phyloP scores from a whole-genome alignment of 2,329 filamentous ascomycete genomes.

The Hortaea sp. region DNA sequence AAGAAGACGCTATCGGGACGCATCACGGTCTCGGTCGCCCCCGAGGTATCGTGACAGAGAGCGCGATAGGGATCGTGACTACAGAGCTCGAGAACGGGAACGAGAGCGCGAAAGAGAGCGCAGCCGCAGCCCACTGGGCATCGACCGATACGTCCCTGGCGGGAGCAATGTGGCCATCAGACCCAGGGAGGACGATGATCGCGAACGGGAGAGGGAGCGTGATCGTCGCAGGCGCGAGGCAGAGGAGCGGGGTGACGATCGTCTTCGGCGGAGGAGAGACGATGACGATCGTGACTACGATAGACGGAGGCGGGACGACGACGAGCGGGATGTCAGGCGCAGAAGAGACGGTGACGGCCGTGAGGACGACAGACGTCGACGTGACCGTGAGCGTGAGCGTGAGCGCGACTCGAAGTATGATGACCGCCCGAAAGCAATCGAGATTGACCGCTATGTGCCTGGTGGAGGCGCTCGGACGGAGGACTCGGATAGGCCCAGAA shows the following conservation, averaged over 20 bases:
- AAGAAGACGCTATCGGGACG: constrained; percentile 9
- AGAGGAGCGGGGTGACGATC: constrained; percentile 1
- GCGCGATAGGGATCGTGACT: background rate
- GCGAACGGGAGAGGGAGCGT: constrained; percentile 18
- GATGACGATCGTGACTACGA: background rate
- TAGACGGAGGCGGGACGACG: constrained; percentile 1
- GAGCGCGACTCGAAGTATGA: constrained; percentile 10
- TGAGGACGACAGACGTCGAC: background rate
- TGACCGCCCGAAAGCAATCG: constrained; percentile 8
- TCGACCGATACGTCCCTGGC: constrained; percentile 32
- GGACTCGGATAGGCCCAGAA: background rate
- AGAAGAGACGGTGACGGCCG: background rate
- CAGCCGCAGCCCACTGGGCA: constrained; percentile 22
- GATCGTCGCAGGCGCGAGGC: constrained; percentile 7
- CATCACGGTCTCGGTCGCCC: constrained; percentile 13
- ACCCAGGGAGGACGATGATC: constrained; percentile 8
- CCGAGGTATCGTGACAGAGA: constrained; percentile 8
- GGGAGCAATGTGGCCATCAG: constrained; percentile 10
- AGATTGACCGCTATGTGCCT: constrained; percentile 28
- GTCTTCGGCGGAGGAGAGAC: background rate
- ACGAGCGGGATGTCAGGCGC: background rate
- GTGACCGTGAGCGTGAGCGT: constrained; percentile 7
- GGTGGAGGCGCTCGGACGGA: constrained; percentile 7
- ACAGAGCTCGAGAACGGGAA: background rate
- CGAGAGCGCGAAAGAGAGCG: constrained; percentile 15